Base-by-base conservation (phyloP, 1,284 basidiomycete genomes). In the Tausonia pullulans region DNA sequence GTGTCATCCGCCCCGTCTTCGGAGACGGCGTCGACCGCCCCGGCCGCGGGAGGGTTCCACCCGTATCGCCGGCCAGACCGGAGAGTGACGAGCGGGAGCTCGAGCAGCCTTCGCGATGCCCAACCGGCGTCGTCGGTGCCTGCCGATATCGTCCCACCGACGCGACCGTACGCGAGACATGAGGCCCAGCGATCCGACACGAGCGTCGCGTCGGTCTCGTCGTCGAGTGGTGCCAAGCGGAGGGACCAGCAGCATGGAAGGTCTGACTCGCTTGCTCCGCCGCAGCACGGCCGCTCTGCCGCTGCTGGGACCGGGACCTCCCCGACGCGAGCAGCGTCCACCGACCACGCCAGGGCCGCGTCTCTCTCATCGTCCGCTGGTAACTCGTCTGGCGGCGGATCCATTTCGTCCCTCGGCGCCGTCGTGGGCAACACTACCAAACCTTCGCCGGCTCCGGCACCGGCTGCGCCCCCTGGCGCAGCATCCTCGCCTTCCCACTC, bases 51-150 rank as follows among this genome's bases (percentile, higher is more conserved):
- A 43, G 64, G 64, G 8, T 65, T 65, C 48, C 60, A 65, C 54
- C 56, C 64, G 11, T 61, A 65, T 40, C 64, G 64, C 5, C 60
- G 64, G 10, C 64, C 64, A 39, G 54, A 57, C 43, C 51, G 51
- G 5, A 54, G 49, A 49, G 45, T 6, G 27, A 27, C 27, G 53
- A 55, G 39, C 53, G 53, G 39, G 43, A 55, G 40, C 53, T 41
- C 40, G 53, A 41, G 8, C 53, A 27, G 53, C 41, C 53, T 11
- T 3, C n/a, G 6, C 27, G 39, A 3, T 3, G 39, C 6, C 9
- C 13, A 4, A 43, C 54, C 57, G 14, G 13, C 46, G 9, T 27
- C 58, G 27, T 14, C 50, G 4, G 54, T 41, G 27, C 14, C 63
- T 0, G 40, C 5, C 4, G 63, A 64, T 3, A 43, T 45, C 40